These are phyloP conservation scores for Oryza meyeriana DNA, from an alignment of 176 grass and related monocot genomes.

Conservation along the genomic window DNA sequence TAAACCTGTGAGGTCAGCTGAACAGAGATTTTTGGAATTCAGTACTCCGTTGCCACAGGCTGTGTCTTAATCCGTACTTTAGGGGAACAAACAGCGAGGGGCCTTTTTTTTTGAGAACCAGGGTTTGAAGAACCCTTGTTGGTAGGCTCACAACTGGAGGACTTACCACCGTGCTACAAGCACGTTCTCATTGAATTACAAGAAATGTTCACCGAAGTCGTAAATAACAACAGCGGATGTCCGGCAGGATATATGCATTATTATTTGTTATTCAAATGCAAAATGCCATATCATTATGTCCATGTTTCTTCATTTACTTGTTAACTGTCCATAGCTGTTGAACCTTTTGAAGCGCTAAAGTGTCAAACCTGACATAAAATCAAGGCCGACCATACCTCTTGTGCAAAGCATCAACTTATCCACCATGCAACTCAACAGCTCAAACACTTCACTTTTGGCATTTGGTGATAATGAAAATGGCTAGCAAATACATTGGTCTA, in stretches of 20 bases:
- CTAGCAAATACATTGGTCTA: not conserved
- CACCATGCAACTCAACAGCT: not conserved
- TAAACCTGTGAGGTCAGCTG: not conserved
- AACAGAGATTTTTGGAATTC: not conserved
- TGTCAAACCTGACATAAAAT: not conserved
- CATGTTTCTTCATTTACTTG: not conserved
- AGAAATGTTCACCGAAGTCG: not conserved
- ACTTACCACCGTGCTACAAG: too few species aligned
- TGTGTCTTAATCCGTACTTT: too few species aligned
- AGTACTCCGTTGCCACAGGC: too few species aligned
- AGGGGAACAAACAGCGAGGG: too few species aligned
- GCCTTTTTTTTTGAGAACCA: too few species aligned
- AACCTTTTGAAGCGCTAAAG: not conserved
- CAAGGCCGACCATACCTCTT: not conserved
- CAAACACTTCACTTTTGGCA: not conserved
- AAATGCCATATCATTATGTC: not conserved
- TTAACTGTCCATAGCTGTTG: not conserved
- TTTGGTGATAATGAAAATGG: slow-evolving; percentile 8
- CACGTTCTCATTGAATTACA: not conserved
- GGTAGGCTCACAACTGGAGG: too few species aligned
- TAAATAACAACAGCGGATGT: not conserved
- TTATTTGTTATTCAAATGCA: not conserved
- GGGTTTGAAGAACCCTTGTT: too few species aligned
- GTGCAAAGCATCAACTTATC: not conserved
- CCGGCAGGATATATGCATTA: slow-evolving; percentile 2